Evolutionary conservation across 345 rosid genomes (phyloP).

Genomic region (Bruguiera parviflora): DNA sequence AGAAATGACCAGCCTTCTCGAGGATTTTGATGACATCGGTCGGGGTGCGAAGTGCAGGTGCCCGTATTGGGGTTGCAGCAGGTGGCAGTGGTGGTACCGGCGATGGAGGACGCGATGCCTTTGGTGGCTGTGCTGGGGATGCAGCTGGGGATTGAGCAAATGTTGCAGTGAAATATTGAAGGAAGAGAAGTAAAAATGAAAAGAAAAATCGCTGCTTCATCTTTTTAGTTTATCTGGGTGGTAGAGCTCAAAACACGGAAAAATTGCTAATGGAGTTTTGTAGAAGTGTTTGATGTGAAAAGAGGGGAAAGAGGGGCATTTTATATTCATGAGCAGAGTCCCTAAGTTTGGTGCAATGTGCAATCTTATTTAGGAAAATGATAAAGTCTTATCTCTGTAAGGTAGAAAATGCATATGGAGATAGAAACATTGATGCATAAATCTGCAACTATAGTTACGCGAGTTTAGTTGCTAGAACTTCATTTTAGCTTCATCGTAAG

Average conservation of each 20-base stretch:
- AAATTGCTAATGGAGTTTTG: background rate
- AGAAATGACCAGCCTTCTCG: conserved; percentile 22
- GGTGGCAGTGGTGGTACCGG: conserved; percentile 3
- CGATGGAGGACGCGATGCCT: background rate
- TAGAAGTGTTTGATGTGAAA: conserved; percentile 8
- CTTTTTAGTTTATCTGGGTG: background rate
- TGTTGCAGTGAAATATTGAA: conserved; percentile 11
- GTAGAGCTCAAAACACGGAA: background rate
- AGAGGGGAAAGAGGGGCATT: conserved; percentile 8
- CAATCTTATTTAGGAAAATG: background rate
- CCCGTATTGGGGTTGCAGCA: background rate
- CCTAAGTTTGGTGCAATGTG: conserved; percentile 16
- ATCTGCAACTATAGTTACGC: conserved; percentile 8
- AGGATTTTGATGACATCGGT: conserved; percentile 21
- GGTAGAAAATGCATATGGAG: no score
- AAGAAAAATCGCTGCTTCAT: background rate
- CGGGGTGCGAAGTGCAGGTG: conserved; percentile 15
- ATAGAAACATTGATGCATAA: background rate
- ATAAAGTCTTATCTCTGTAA: no score
- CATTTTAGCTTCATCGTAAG: background rate
- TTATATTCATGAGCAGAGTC: conserved; percentile 5
- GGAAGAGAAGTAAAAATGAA: conserved; percentile 5
- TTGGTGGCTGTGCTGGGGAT: background rate
- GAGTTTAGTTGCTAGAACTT: background rate
- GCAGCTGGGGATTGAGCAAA: conserved; percentile 21